These are phyloP conservation scores for Orbilia oligospora DNA, from an alignment of 2,329 filamentous ascomycete genomes.

Conservation along the genomic window DNA sequence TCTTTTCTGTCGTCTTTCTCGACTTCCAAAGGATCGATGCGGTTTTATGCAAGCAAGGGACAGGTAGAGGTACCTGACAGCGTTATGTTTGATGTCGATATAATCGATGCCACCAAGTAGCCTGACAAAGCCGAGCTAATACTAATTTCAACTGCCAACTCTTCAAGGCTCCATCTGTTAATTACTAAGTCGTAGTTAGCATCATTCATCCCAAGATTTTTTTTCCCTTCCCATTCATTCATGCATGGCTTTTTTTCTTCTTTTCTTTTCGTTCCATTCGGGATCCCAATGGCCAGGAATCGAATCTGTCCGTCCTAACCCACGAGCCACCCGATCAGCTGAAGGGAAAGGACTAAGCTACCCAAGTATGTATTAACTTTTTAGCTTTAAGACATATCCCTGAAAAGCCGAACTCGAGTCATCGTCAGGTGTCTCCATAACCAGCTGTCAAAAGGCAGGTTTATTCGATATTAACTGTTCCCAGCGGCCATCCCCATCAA, in stretches of 20 bases:
- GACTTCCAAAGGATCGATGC: conserved; percentile 21
- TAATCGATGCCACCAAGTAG: conserved; percentile 9
- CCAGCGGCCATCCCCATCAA: too few species aligned
- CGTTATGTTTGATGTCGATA: conserved; percentile 3
- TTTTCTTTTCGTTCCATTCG: conserved; percentile 13
- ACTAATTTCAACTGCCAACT: conserved; percentile 27
- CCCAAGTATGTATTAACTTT: neutral
- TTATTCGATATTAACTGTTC: conserved; percentile 24
- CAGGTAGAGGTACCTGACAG: conserved; percentile 38
- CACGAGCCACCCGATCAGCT: conserved; percentile 53
- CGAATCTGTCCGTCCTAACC: conserved; percentile 1
- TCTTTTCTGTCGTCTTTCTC: conserved; percentile 30
- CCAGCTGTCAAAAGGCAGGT: conserved; percentile 13
- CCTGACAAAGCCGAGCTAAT: conserved; percentile 24
- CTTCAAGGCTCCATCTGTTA: conserved; percentile 1
- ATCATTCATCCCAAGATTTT: conserved; percentile 14
- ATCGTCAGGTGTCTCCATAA: conserved; percentile 15
- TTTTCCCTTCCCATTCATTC: too few species aligned
- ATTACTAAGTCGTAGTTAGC: conserved; percentile 1
- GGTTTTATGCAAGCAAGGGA: conserved; percentile 21
- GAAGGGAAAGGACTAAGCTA: conserved; percentile 4
- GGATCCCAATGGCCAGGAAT: conserved; percentile 26
- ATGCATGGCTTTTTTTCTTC: conserved; percentile 30
- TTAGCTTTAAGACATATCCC: conserved; percentile 1
- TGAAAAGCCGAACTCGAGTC: conserved; percentile 19